Conservation (phyloP, 306 rosid species). For the Inga laurina region DNA sequence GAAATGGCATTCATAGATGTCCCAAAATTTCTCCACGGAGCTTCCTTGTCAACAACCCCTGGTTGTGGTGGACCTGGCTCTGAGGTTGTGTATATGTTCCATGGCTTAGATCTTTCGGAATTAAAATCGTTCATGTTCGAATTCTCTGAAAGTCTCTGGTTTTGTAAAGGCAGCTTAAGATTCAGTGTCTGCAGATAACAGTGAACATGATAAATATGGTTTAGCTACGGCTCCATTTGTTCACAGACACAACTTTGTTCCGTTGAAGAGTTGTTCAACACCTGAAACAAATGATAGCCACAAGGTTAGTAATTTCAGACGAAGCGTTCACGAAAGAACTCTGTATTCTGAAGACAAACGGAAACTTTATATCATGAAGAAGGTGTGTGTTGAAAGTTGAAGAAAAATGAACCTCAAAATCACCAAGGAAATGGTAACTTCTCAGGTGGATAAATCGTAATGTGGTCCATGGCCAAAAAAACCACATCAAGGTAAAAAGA, state of each 20-base stretch:
- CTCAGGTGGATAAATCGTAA: not conserved
- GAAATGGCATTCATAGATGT: slow-evolving; percentile 92
- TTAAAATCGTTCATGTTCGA: slow-evolving; percentile 55
- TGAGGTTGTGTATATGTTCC: slow-evolving; percentile 66
- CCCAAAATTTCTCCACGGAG: slow-evolving; percentile 77
- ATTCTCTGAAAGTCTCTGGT: not conserved
- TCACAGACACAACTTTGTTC: not conserved
- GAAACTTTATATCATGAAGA: not conserved
- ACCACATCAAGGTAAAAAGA: not conserved
- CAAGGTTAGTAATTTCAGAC: slow-evolving; percentile 1
- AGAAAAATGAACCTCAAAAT: not conserved
- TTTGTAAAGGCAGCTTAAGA: slow-evolving; percentile 10
- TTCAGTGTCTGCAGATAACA: slow-evolving; percentile 17
- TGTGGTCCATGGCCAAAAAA: not conserved
- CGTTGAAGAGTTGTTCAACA: slow-evolving; percentile 28
- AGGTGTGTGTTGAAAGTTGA: not conserved
- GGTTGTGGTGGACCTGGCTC: slow-evolving; percentile 59
- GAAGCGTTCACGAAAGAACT: not conserved
- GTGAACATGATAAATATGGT: not conserved
- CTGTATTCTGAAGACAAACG: not conserved
- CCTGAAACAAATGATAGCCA: slow-evolving; percentile 38
- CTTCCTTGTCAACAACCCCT: slow-evolving; percentile 54
- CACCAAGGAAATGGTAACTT: not conserved
- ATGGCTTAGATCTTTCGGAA: slow-evolving; percentile 60
- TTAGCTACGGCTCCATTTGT: slow-evolving; percentile 12